phyloP scores from a whole-genome alignment of 805 yeast species.

The Candida michaelii region DNA sequence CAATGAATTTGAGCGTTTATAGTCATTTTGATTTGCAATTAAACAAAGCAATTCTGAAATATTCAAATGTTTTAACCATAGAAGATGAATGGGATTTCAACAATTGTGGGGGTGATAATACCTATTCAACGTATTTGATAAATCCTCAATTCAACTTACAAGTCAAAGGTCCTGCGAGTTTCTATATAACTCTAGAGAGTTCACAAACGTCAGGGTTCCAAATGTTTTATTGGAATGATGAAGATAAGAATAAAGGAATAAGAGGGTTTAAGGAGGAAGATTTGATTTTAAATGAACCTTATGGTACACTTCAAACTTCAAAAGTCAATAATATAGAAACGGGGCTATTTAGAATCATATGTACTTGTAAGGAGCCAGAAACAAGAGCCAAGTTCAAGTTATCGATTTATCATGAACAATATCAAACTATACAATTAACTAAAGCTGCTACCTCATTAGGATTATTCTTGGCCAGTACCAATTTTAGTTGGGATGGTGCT shows the following conservation, averaged over 20 bases:
- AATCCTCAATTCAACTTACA: constrained; percentile 55
- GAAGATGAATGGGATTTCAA: constrained; percentile 47
- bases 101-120: constrained; percentile 57
- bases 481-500: constrained; percentile 39
- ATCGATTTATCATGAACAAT: constrained; percentile 3
- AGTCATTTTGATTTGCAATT: constrained; percentile 27
- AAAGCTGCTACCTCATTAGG: constrained; percentile 27
- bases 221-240: constrained; percentile 39
- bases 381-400: constrained; percentile 31
- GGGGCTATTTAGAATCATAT: constrained; percentile 44
- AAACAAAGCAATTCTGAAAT: constrained; percentile 30
- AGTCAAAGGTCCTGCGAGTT: constrained; percentile 16
- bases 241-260: constrained; percentile 20
- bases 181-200: constrained; percentile 25
- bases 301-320: constrained; percentile 21
- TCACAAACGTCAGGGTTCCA: constrained; percentile 32
- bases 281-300: constrained; percentile 35
- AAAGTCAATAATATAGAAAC: constrained; percentile 23
- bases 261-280: constrained; percentile 25
- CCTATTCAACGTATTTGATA: constrained; percentile 41
- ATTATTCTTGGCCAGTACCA: constrained; percentile 21
- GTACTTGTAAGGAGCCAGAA: constrained; percentile 45
- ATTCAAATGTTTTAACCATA: constrained; percentile 18
- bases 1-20: constrained; percentile 26
- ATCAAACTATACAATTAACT: neutral